Evolutionary conservation across 1,284 basidiomycete species (phyloP), one percentile per base, ranked within the genome.

Genomic region (Lentinus polychrous): DNA sequence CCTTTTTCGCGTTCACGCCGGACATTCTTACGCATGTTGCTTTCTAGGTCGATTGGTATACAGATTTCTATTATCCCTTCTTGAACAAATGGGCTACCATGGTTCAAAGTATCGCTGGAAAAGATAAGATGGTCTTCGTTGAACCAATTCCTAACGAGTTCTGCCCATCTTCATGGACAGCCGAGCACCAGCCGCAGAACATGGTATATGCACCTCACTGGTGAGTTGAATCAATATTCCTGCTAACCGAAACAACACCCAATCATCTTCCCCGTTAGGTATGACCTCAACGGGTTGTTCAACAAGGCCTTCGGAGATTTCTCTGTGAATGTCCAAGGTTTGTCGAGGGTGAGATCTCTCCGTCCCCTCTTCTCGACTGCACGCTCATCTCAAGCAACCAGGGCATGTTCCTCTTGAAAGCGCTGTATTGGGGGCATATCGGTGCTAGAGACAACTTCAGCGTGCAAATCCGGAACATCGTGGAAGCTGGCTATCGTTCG

Each of bases 61-160:
- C 68, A 1, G 87, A 95, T 64, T 91, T 80, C 55, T 95, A 92
- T 66, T 93, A 78, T 62, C 92, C 92, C 0, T 87, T 94, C 58
- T 64, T 91, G 48, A 71, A 74, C 51, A 70, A 71, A 43, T 96
- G 93, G 89, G 77, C 82, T 15, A 68, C 75, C 27, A 66, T 80
- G n/a, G 75, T 95, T n/a, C 69, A 77, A 31, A 61, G 59, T 23
- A 66, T 70, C 14, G 68, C 72, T 8, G 64, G 72, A 3, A 65
- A 65, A 8, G 74, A 81, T n/a, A 89, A 88, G 66, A 68, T 91
- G 54, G 68, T 87, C 0, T 86, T 93, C 55, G 72, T 86, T 1
- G 93, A 94, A 59, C 77, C 86, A 11, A 85, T 97, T 51, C 94
- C 94, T 5, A 96, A 97, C 58, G 93, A 97, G 86, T 89, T 84